Percentiles rank a stretch among this genome's conserved stretches.
These are phyloP conservation scores for Thalassia testudinum DNA, from an alignment of 116 monocot species.

Conservation along the genomic window DNA sequence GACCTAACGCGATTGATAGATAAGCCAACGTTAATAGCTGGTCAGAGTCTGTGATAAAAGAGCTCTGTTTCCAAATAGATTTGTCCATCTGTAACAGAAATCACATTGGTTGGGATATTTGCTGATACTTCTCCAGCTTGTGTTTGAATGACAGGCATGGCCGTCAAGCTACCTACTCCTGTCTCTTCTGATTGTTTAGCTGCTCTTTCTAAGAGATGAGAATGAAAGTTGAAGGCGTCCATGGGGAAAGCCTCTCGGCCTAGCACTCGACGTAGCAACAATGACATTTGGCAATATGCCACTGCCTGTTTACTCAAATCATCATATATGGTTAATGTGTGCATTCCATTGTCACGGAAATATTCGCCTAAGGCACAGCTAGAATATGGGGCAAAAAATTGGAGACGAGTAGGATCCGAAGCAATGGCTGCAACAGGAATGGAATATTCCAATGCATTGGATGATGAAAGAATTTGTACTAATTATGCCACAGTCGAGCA, in stretches of 20 bases:
- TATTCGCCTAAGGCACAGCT: too few species aligned
- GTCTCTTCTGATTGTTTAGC: slow-evolving; percentile 2
- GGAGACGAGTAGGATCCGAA: too few species aligned
- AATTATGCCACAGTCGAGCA: too few species aligned
- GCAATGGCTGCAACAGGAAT: too few species aligned
- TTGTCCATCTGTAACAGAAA: slow-evolving; percentile 15
- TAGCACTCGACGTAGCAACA: background rate
- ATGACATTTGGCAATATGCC: slow-evolving; percentile 4
- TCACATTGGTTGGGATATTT: slow-evolving; percentile 18
- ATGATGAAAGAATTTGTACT: too few species aligned
- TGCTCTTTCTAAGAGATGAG: slow-evolving; percentile 6
- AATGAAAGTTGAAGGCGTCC: slow-evolving; percentile 6
- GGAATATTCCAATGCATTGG: too few species aligned
- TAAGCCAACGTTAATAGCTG: slow-evolving; percentile 22
- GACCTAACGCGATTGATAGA: slow-evolving; percentile 9
- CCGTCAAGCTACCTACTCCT: slow-evolving; percentile 2
- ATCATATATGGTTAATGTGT: slow-evolving; percentile 4
- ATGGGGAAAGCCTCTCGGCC: background rate
- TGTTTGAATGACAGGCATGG: slow-evolving; percentile 5
- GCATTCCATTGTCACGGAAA: background rate
- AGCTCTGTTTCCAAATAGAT: slow-evolving; percentile 19
- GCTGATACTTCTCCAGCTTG: slow-evolving; percentile 14
- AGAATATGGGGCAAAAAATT: too few species aligned
- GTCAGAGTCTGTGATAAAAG: slow-evolving; percentile 11
- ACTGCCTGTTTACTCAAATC: slow-evolving; percentile 3